Evolutionary conservation across 148 eudicot genomes (phyloP).

Genomic region (Heliamphora exappendiculata): DNA sequence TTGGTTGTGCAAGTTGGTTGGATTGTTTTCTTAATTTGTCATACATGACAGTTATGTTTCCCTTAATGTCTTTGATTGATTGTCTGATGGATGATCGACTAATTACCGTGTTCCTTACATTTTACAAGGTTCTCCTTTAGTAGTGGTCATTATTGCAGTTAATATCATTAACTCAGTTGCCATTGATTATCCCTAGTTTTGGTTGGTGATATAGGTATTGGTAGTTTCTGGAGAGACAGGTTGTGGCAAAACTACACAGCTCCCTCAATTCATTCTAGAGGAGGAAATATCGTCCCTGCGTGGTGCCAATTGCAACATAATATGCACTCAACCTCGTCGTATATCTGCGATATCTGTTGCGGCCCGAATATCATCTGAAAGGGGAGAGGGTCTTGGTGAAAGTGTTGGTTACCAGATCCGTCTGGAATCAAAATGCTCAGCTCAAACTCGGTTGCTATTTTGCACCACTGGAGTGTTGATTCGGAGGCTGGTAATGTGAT

Average conservation of each 20-base stretch:
- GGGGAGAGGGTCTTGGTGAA: constrained; percentile 89
- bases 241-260: constrained; percentile 97
- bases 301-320: constrained; percentile 76
- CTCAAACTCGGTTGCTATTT: constrained; percentile 73
- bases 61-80: not conserved
- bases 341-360: constrained; percentile 97
- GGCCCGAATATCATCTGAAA: constrained; percentile 84
- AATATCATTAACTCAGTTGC: not conserved
- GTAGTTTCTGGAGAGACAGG: constrained; percentile 99
- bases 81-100: not conserved
- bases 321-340: constrained; percentile 98
- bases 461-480: constrained; percentile 96
- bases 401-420: constrained; percentile 95
- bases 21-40: not conserved
- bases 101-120: not conserved
- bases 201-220: constrained; percentile 49
- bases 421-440: constrained; percentile 74
- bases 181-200: constrained; percentile 6
- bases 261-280: constrained; percentile 89
- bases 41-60: not conserved
- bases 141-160: not conserved
- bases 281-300: constrained; percentile 73
- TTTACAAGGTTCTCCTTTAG: not conserved
- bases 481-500: constrained; percentile 61
- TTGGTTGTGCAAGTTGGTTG: not conserved